phyloP scores from a whole-genome alignment of 306 rosid species.

The Canavalia ensiformis region DNA sequence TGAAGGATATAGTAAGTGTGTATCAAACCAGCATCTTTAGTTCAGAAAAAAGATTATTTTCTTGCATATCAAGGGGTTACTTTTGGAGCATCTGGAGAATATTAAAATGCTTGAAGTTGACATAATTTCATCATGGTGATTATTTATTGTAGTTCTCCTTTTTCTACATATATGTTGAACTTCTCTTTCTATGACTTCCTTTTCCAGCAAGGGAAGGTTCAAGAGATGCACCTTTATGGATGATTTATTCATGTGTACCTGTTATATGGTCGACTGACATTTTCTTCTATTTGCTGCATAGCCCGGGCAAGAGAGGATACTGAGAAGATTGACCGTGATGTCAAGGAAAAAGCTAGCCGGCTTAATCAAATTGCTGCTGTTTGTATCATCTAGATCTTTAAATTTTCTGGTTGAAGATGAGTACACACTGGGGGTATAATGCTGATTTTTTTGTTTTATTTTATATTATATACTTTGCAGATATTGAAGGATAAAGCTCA shows the following conservation, averaged over 20 bases:
- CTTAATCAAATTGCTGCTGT: slow-evolving; percentile 79
- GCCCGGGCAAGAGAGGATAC: slow-evolving; percentile 95
- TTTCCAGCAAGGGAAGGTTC: slow-evolving; percentile 33
- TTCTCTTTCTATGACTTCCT: slow-evolving; percentile 27
- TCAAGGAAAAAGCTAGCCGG: slow-evolving; percentile 83
- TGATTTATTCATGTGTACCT: slow-evolving; percentile 21
- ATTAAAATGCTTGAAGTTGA: neutral
- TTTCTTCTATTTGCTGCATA: slow-evolving; percentile 53
- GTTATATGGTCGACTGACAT: slow-evolving; percentile 36
- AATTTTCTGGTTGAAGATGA: slow-evolving; percentile 32
- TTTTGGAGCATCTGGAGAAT: slow-evolving; percentile 17
- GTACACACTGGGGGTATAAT: slow-evolving; percentile 35
- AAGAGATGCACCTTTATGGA: slow-evolving; percentile 16
- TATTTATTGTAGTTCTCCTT: slow-evolving; percentile 30
- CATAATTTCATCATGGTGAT: neutral
- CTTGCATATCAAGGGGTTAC: slow-evolving; percentile 10
- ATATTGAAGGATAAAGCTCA: slow-evolving; percentile 80
- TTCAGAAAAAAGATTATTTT: slow-evolving; percentile 19
- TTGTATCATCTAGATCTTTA: slow-evolving; percentile 49
- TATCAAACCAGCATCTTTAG: slow-evolving; percentile 29
- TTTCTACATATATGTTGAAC: neutral
- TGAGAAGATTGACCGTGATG: slow-evolving; percentile 77
- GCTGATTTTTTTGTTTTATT: slow-evolving; percentile 14
- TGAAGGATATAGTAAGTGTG: slow-evolving; percentile 6
- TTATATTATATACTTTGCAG: slow-evolving; percentile 55